Evolutionary conservation across 352 stramenopile genomes (phyloP), one percentile per base, ranked within the genome.

Genomic region (Globisporangium lucens): DNA sequence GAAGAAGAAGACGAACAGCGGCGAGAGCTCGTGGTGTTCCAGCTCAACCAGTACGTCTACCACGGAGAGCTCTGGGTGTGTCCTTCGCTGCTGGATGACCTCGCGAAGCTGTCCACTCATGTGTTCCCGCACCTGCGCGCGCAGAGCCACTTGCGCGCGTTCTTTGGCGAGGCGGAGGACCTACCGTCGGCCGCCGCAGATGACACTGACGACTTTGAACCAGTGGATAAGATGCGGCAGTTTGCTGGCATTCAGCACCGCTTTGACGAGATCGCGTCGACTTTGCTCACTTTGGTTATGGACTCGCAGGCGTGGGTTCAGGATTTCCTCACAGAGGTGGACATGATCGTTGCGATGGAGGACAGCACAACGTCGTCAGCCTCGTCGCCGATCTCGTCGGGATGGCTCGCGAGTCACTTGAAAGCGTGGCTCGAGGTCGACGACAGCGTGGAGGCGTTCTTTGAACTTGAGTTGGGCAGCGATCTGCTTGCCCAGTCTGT

Each of bases 41-140:
- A 87, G 56, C 89, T 91, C 70, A 85, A 89, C 57, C 63, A 88
- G 63, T 89, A 78, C 65, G 66, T 86, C 2, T 91, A 91, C 51
- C 67, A 77, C 10, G 80, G 83, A 2, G 71, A 61, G 6, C 62
- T 76, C 15, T 64, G 63, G 13, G 36, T 89, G 7, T 63, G 65
- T 5, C 62, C 64, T 3, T 56, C 27, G 0, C 63, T 72, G 38
- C 29, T 90, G 47, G 72, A 89, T 38, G 77, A 89, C 51, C 66
- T 85, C 33, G 77, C 65, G 49, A 82, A 75, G 13, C 61, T 89
- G 0, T 71, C 68, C 8, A 63, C 67, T 17, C 52, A 67, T 17
- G 75, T 78, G 0, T 74, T 90, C 12, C 82, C 82, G 17, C 60
- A 73, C 2, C 63, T 90, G n/a, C 76, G 78, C 7, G 64, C 64